Percentiles rank a stretch among this genome's conserved stretches.
phyloP scores from a whole-genome alignment of 805 yeast genomes.

The Clavispora santaluciae region DNA sequence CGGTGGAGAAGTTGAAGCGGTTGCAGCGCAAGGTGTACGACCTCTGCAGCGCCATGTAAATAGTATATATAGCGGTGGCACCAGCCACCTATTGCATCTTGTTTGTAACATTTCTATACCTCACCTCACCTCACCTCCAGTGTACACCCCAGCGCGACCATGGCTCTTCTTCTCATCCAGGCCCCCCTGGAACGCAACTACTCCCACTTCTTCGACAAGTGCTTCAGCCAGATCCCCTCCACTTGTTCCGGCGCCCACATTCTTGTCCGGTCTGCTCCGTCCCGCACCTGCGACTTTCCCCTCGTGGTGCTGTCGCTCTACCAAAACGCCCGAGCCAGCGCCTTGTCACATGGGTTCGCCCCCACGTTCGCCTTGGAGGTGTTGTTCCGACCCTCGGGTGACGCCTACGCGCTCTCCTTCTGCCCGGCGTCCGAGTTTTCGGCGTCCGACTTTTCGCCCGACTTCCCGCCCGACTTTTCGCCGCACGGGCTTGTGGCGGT shows the following conservation, averaged over 20 bases:
- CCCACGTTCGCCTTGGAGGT: slow-evolving; percentile 27
- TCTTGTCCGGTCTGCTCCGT: slow-evolving; percentile 17
- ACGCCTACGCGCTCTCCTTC: not conserved
- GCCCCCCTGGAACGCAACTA: slow-evolving; percentile 5
- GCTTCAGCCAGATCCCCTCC: slow-evolving; percentile 2
- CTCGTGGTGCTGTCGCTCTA: slow-evolving; percentile 26
- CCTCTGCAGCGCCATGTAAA: not conserved
- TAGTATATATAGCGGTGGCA: not conserved
- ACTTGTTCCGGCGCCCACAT: slow-evolving; percentile 18
- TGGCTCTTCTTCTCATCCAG: not conserved
- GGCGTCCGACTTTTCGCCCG: no score
- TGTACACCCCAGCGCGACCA: no score
- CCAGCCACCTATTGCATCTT: no score
- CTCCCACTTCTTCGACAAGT: slow-evolving; percentile 5
- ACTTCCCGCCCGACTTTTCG: no score
- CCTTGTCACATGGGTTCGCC: slow-evolving; percentile 17
- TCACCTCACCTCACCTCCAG: no score
- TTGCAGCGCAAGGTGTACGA: slow-evolving; percentile 10
- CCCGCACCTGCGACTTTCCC: slow-evolving; percentile 16
- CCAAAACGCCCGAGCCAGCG: slow-evolving; percentile 19
- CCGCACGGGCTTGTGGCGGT: not conserved
- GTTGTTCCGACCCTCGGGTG: slow-evolving; percentile 2
- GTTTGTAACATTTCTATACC: no score
- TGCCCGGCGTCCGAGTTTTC: not conserved
- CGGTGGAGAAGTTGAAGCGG: slow-evolving; percentile 11